Percentiles rank a stretch among this genome's conserved stretches.
phyloP scores from a whole-genome alignment of 1,284 basidiomycete genomes.

The Neotropicomus parvogracilis region DNA sequence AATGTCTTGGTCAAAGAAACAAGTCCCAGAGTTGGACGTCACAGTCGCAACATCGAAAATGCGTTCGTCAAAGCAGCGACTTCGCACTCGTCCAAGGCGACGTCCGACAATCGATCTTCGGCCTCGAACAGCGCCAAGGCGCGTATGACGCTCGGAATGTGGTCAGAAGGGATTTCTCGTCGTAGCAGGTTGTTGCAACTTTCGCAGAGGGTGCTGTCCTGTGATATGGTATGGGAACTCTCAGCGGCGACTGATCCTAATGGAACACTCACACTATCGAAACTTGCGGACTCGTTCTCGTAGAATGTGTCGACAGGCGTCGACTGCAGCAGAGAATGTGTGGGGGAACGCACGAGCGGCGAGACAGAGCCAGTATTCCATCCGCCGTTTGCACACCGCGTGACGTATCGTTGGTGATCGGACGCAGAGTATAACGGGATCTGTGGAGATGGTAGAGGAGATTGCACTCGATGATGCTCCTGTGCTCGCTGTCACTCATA shows the following conservation, averaged over 20 bases:
- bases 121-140: constrained; percentile 19
- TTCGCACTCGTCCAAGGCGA: constrained; percentile 15
- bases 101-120: constrained; percentile 9
- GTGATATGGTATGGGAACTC: background rate
- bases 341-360: background rate
- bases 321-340: background rate
- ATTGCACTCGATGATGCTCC: background rate
- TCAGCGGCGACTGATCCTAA: background rate
- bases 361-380: background rate
- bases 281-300: constrained; percentile 2
- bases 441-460: background rate
- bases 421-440: background rate
- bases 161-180: constrained; percentile 21
- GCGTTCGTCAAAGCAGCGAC: constrained; percentile 17
- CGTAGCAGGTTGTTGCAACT: constrained; percentile 14
- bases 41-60: constrained; percentile 25
- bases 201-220: constrained; percentile 22
- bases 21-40: background rate
- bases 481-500: background rate
- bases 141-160: constrained; percentile 26
- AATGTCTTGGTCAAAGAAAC: background rate
- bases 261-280: constrained; percentile 11
- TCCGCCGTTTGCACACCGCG: background rate
- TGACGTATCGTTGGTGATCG: background rate
- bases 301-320: constrained; percentile 2